Evolutionary conservation across 164 flowering plant genomes (phyloP), one percentile per base, ranked within the genome.

Genomic region (Akebia trifoliata): DNA sequence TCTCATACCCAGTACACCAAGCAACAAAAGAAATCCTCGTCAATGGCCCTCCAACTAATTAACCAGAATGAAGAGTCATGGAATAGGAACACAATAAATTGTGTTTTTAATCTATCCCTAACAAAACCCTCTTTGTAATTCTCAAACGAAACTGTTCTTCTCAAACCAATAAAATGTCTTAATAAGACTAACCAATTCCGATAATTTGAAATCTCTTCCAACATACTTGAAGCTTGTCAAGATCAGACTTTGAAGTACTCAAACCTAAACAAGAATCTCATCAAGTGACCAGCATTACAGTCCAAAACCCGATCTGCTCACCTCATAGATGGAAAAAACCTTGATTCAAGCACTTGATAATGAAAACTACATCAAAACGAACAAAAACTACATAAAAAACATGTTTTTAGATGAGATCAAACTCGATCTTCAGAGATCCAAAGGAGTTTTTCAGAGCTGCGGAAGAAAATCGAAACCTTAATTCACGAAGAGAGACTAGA

Each of bases 381-480:
- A 21, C 43, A 24, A 52, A 61, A 48, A 14, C 4, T 6, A 31
- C 24, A 43, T 39, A 42, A 37, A 34, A 29, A 11, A 49, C 61
- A 8, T 48, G 69, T 60, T 54, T 10, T 4, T 20, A n/a, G 8
- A 32, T 39, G 8, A 17, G 45, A 2, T 8, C 22, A 35, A 36
- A 25, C 21, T 53, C 59, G 78, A 72, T 75, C 76, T 60, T 51
- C 17, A 24, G 29, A 40, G 42, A 56, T 48, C 8, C 25, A 42
- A 21, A 10, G 15, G 26, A 34, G 68, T n/a, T n/a, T n/a, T n/a
- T n/a, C n/a, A n/a, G n/a, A n/a, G n/a, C n/a, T 49, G 3, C 14
- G 4, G 47, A 49, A 55, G 32, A 54, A 17, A 55, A 54, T 26
- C 29, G 50, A 48, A 52, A 61, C 59, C 59, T 51, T 54, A 45